phyloP scores from a whole-genome alignment of 2,329 filamentous ascomycete species.

The Escovopsis sp. region DNA sequence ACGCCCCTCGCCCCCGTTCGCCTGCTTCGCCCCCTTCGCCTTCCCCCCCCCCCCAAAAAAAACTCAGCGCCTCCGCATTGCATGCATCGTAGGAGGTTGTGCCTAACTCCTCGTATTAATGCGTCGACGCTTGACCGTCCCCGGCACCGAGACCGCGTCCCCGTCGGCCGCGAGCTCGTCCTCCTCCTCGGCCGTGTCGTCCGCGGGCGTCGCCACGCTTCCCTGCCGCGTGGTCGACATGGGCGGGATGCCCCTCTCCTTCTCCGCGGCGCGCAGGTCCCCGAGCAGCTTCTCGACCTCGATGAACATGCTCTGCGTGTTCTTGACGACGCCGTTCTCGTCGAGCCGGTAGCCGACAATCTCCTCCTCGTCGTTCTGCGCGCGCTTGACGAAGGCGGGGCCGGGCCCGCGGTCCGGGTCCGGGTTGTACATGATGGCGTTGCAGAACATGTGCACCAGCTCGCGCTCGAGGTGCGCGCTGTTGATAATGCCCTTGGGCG shows the following conservation, averaged over 20 bases:
- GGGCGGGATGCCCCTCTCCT: slow-evolving; percentile 27
- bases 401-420: slow-evolving; percentile 61
- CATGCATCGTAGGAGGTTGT: slow-evolving; percentile 2
- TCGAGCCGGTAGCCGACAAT: slow-evolving; percentile 51
- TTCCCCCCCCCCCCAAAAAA: background rate
- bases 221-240: slow-evolving; percentile 19
- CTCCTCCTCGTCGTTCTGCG: slow-evolving; percentile 29
- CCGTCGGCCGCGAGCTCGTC: slow-evolving; percentile 32
- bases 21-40: no score
- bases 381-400: slow-evolving; percentile 38
- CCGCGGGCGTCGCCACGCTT: slow-evolving; percentile 26
- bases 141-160: slow-evolving; percentile 16
- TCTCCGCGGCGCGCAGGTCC: slow-evolving; percentile 62
- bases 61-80: background rate
- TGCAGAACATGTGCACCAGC: slow-evolving; percentile 91
- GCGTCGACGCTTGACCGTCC: slow-evolving; percentile 22
- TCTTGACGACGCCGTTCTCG: slow-evolving; percentile 76
- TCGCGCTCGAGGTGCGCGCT: slow-evolving; percentile 85
- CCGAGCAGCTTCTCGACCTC: slow-evolving; percentile 69
- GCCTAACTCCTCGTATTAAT: slow-evolving; percentile 20
- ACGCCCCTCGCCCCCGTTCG: no score
- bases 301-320: slow-evolving; percentile 78
- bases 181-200: slow-evolving; percentile 34
- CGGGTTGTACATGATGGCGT: slow-evolving; percentile 96
- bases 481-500: slow-evolving; percentile 84